Conservation (phyloP, 2,329 filamentous ascomycete species). For the Colletotrichum camelliae region DNA sequence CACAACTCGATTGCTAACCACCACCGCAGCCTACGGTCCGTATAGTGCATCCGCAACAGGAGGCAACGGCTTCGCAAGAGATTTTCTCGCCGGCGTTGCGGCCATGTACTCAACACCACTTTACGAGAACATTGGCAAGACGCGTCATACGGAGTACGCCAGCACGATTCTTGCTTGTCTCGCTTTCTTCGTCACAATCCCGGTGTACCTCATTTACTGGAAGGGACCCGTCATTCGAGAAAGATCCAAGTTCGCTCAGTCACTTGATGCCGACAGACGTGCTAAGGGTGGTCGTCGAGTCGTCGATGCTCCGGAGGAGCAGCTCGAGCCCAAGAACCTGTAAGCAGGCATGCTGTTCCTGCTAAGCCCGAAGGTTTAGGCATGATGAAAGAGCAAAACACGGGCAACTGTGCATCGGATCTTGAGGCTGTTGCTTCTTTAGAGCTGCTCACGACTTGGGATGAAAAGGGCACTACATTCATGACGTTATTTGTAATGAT, state of each 20-base stretch:
- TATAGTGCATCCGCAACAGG: slow-evolving; percentile 72
- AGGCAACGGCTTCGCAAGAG: slow-evolving; percentile 69
- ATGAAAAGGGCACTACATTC: not conserved
- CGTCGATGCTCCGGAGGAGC: not conserved
- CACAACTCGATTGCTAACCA: not conserved
- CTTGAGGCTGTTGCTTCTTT: not conserved
- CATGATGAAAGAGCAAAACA: not conserved
- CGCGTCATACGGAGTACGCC: slow-evolving; percentile 54
- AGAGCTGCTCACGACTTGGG: not conserved
- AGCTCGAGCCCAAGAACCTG: slow-evolving; percentile 1
- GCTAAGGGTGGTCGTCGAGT: slow-evolving; percentile 6
- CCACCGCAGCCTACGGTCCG: slow-evolving; percentile 60
- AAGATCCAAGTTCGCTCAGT: slow-evolving; percentile 21
- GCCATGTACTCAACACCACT: slow-evolving; percentile 65
- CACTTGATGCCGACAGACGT: not conserved
- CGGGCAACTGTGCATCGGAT: not conserved
- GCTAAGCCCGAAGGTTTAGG: not conserved
- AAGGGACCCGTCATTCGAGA: slow-evolving; percentile 18
- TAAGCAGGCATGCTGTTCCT: not conserved
- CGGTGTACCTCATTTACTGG: slow-evolving; percentile 23
- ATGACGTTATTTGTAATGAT: not conserved
- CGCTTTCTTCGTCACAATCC: slow-evolving; percentile 10
- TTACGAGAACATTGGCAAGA: slow-evolving; percentile 47
- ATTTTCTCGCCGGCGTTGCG: slow-evolving; percentile 69
- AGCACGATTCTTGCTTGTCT: slow-evolving; percentile 58